Evolutionary conservation across 805 yeast genomes (phyloP).

Genomic region (Wickerhamiella dianesei): DNA sequence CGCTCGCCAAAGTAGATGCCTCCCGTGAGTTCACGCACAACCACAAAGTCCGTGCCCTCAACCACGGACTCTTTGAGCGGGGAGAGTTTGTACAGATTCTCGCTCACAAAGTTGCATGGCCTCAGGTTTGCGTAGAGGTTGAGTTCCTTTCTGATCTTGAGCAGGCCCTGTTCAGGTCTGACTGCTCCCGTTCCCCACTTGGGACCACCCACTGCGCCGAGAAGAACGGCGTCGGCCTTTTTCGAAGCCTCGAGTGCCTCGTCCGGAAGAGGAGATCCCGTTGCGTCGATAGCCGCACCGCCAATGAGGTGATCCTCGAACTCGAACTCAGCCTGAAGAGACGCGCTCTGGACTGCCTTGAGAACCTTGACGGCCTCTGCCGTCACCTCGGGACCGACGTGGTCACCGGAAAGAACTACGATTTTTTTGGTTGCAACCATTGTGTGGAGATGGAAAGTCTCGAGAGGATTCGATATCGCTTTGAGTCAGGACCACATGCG

Average conservation of each 20-base stretch:
- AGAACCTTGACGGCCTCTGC: conserved; percentile 87
- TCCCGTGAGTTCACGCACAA: conserved; percentile 93
- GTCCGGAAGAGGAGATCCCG: conserved; percentile 83
- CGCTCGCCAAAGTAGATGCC: conserved; percentile 97
- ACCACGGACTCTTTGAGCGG: conserved; percentile 80
- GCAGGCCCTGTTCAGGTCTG: conserved; percentile 94
- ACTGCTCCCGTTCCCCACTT: conserved; percentile 97
- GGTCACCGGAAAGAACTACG: conserved; percentile 91
- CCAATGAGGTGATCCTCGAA: conserved; percentile 83
- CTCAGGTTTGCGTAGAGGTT: conserved; percentile 90
- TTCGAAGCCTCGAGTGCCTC: conserved; percentile 73
- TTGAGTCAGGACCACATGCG: neutral
- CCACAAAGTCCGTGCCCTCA: conserved; percentile 80
- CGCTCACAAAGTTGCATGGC: conserved; percentile 89
- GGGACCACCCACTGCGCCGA: conserved; percentile 99
- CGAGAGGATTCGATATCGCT: neutral
- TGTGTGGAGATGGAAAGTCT: neutral
- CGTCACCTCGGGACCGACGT: conserved; percentile 84
- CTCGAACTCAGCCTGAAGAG: conserved; percentile 49
- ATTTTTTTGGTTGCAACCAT: conserved; percentile 40
- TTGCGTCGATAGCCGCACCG: conserved; percentile 96
- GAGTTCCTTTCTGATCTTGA: conserved; percentile 87
- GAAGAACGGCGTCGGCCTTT: conserved; percentile 80
- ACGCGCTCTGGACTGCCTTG: conserved; percentile 53
- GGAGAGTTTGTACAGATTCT: conserved; percentile 66